phyloP scores from a whole-genome alignment of 1,139 yeast genomes.

The Blastobotrys proliferans region DNA sequence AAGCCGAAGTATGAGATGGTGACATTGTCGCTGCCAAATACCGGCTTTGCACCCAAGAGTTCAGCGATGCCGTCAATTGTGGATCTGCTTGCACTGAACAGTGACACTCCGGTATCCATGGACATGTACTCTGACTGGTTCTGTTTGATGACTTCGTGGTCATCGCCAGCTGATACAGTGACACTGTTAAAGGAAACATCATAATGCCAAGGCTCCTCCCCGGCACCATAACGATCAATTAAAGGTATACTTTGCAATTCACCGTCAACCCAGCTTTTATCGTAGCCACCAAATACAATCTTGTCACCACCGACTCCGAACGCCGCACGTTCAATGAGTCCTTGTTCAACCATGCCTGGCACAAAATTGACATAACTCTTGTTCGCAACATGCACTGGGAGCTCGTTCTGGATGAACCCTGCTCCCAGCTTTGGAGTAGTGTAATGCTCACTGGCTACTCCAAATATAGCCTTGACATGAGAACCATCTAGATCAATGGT shows the following conservation, averaged over 20 bases:
- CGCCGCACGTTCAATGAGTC: conserved; percentile 3
- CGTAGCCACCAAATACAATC: conserved; percentile 7
- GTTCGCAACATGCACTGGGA: neutral
- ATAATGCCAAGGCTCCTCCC: neutral
- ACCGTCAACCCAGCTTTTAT: neutral
- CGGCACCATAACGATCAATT: neutral
- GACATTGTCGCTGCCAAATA: too few relatives aligned
- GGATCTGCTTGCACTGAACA: too few relatives aligned
- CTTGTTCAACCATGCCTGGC: conserved; percentile 1
- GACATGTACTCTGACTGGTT: too few relatives aligned
- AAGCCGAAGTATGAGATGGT: too few relatives aligned
- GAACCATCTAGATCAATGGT: neutral
- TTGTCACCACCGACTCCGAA: conserved; percentile 8
- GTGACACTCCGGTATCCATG: too few relatives aligned
- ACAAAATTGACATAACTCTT: conserved; percentile 1
- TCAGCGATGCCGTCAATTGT: too few relatives aligned
- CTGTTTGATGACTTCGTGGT: too few relatives aligned
- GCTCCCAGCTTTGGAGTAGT: neutral
- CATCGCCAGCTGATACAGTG: too few relatives aligned
- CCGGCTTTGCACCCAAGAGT: too few relatives aligned
- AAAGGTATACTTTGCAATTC: neutral
- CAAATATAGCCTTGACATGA: neutral
- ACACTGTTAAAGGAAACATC: neutral
- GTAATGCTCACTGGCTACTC: neutral
- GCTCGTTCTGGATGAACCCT: neutral